phyloP scores from a whole-genome alignment of 176 grass and related monocot genomes.

The Bromus sterilis region DNA sequence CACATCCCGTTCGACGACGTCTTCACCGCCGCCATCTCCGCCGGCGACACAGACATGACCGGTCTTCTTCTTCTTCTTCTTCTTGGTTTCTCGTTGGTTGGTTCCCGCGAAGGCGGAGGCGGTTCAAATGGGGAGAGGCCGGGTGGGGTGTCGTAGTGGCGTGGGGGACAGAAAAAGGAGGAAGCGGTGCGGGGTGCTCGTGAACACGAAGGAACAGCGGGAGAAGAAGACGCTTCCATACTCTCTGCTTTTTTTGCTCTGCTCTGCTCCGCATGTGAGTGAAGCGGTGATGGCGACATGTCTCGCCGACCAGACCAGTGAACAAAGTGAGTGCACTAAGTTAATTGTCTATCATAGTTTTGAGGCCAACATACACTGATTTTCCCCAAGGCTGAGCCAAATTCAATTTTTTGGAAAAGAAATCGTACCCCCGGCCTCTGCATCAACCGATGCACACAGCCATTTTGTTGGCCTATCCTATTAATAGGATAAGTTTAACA shows the following conservation, averaged over 20 bases:
- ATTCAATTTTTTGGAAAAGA: no score
- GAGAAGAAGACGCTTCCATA: not conserved
- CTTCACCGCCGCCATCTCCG: slow-evolving; percentile 55
- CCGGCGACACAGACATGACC: slow-evolving; percentile 11
- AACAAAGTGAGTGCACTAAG: not conserved
- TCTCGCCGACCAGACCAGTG: no score
- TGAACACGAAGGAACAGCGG: not conserved
- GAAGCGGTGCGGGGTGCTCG: not conserved
- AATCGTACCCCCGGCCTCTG: no score
- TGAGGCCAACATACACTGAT: not conserved
- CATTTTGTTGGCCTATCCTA: no score
- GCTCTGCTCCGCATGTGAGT: not conserved
- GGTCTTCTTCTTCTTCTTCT: no score
- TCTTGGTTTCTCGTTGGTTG: not conserved
- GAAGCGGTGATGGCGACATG: not conserved
- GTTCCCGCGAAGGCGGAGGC: not conserved
- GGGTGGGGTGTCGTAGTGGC: no score
- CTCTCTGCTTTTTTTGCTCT: not conserved
- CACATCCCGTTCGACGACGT: slow-evolving; percentile 79
- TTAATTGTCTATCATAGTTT: not conserved
- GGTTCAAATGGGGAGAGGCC: not conserved
- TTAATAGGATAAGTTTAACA: no score
- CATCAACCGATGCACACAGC: no score
- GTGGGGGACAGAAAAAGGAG: not conserved
- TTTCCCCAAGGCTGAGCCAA: not conserved